Percentiles rank a stretch among this genome's conserved stretches.
These are phyloP conservation scores for Alternaria rosae DNA, from an alignment of 2,329 filamentous ascomycete species.

Conservation along the genomic window DNA sequence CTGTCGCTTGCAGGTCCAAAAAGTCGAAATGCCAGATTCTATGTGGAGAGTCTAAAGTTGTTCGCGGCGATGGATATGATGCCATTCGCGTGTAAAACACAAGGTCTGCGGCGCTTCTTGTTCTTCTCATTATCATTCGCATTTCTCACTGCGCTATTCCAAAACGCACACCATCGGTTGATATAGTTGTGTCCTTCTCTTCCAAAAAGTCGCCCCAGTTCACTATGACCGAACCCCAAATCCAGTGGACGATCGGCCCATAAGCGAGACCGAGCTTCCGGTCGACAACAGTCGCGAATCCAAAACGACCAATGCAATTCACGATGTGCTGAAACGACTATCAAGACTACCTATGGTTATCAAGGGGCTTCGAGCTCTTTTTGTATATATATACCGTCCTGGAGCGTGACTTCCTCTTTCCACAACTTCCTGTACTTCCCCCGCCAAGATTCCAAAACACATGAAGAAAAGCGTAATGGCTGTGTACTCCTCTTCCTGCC, in stretches of 20 bases:
- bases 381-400: not conserved
- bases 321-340: not conserved
- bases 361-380: too few relatives aligned
- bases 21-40: rapidly evolving
- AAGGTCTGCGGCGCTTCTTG: not conserved
- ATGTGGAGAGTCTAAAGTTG: rapidly evolving
- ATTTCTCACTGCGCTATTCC: not conserved
- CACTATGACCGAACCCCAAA: too few relatives aligned
- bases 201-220: too few relatives aligned
- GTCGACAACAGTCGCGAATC: not conserved
- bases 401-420: not conserved
- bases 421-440: not conserved
- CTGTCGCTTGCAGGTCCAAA: not conserved
- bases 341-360: too few relatives aligned
- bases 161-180: rapidly evolving
- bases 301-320: not conserved
- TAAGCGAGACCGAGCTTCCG: not conserved
- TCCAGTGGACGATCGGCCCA: too few relatives aligned
- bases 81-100: not conserved
- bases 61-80: not conserved
- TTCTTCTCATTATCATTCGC: not conserved
- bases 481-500: not conserved
- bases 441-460: not conserved
- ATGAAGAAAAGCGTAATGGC: not conserved
- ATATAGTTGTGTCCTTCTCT: not conserved